Evolutionary conservation across 2,329 filamentous ascomycete genomes (phyloP), one percentile per base, ranked within the genome.

Genomic region (Colletotrichum shisoi): DNA sequence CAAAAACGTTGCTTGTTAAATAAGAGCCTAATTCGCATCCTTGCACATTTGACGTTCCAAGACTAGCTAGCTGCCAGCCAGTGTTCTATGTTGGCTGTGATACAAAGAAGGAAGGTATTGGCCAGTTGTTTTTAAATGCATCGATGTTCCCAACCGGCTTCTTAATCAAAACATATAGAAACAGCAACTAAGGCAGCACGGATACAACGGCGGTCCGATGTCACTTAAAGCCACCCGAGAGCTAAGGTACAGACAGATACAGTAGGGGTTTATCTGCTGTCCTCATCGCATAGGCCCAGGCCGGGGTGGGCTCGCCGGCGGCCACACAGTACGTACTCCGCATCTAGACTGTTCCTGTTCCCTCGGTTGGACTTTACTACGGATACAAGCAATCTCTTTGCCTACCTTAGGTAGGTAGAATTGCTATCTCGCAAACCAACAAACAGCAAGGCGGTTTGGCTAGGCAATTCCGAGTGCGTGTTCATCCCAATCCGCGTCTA

Each of bases 311-410:
- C 56, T 39, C 19, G 44, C 49, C 56, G n/a, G 34, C 61, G 48
- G 49, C 40, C 34, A 31, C 57, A 60, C 56, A 60, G 62, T 64
- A 60, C 62, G 27, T 62, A 57, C 60, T 61, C 60, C 51, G 11
- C 19, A 57, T 46, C 17, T 31, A 17, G 13, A 39, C 40, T 48
- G 46, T 48, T 54, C 24, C 21, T 44, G 31, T 31, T 44, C 49
- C 27, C 51, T 27, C 19, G n/a, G n/a, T 17, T 15, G 31, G 15
- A 19, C 17, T 21, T 24, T 21, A 21, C 6, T 13, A 53, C 31
- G 8, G 31, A 34, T 31, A 31, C n/a, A 37, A 19, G 27, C 31
- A 39, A 21, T 37, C 12, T 37, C n/a, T 21, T 52, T 1, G 9
- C 13, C 31, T n/a, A n/a, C n/a, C n/a, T n/a, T n/a, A n/a, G n/a